A percentile compares a stretch with the other conserved stretches of the same genome.
phyloP scores from a whole-genome alignment of 2,329 filamentous ascomycete genomes.

The Onygenales sp. region DNA sequence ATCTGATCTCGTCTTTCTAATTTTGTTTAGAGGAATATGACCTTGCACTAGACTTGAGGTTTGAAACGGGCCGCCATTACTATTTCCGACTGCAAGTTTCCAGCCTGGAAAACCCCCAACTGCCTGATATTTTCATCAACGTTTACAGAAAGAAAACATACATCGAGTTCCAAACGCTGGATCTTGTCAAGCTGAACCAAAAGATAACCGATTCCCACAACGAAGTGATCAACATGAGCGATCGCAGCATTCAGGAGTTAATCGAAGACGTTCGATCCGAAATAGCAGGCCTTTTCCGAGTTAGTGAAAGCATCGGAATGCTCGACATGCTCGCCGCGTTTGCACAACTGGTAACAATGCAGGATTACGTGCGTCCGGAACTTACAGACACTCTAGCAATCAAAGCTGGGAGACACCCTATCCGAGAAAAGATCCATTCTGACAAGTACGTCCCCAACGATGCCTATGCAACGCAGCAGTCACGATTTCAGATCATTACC shows the following conservation, averaged over 20 bases:
- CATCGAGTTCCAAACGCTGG: conserved; percentile 79
- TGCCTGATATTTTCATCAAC: conserved; percentile 71
- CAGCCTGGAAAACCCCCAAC: conserved; percentile 48
- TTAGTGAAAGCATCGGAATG: conserved; percentile 77
- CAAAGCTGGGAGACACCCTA: conserved; percentile 66
- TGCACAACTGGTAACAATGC: conserved; percentile 59
- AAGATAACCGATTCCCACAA: conserved; percentile 72
- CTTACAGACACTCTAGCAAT: conserved; percentile 61
- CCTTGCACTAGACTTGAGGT: conserved; percentile 59
- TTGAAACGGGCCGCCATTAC: conserved; percentile 68
- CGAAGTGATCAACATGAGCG: conserved; percentile 75
- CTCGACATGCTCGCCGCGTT: conserved; percentile 80
- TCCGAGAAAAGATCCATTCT: conserved; percentile 62
- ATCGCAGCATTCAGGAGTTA: conserved; percentile 63
- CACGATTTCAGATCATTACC: conserved; percentile 84
- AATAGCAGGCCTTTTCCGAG: conserved; percentile 65
- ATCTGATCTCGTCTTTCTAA: conserved; percentile 14
- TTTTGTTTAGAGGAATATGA: conserved; percentile 43
- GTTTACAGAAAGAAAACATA: conserved; percentile 59
- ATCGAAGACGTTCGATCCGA: conserved; percentile 62
- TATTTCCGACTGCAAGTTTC: conserved; percentile 58
- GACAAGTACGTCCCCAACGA: conserved; percentile 78
- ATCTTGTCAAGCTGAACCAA: conserved; percentile 70
- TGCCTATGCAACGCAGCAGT: conserved; percentile 70
- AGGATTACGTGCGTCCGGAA: conserved; percentile 60